Percentiles rank a stretch among this genome's conserved stretches.
Conservation (phyloP, 2,329 filamentous ascomycete genomes). For the Sporothrix protearum region DNA sequence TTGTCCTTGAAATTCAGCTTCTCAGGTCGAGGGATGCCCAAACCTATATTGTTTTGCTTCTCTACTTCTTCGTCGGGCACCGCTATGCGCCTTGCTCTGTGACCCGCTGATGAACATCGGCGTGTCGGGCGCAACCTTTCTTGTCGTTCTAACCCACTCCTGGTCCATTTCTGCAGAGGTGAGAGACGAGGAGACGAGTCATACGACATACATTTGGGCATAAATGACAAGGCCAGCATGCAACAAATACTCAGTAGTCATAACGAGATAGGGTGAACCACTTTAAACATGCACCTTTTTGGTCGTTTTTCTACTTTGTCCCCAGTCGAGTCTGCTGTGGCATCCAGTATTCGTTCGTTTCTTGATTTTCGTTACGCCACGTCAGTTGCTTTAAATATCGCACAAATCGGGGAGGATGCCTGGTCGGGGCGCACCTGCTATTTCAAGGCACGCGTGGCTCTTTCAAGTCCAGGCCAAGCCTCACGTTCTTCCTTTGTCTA, state of each 20-base stretch:
- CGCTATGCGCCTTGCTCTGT: background rate
- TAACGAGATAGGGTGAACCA: constrained; percentile 12
- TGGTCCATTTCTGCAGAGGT: background rate
- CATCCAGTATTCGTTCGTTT: constrained; percentile 28
- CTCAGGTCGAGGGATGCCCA: background rate
- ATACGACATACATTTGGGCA: background rate
- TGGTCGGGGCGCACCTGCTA: background rate
- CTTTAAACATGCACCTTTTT: background rate
- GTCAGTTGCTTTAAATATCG: background rate
- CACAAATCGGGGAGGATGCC: background rate
- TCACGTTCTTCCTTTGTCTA: background rate
- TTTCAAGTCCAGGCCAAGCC: background rate
- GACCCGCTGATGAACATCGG: background rate
- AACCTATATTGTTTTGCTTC: background rate
- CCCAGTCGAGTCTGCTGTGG: constrained; percentile 8
- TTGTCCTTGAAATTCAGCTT: background rate
- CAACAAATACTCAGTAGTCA: background rate
- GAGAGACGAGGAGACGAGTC: too few relatives aligned
- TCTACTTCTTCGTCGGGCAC: background rate
- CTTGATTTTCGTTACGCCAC: constrained; percentile 24
- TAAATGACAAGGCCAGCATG: background rate
- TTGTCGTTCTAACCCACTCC: background rate
- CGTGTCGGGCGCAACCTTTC: background rate
- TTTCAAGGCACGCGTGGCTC: background rate
- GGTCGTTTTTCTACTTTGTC: constrained; percentile 15